Percentiles rank a stretch among this genome's conserved stretches.
Evolutionary conservation across 2,329 filamentous ascomycete species (phyloP).

Genomic region (Fusarium armeniacum): DNA sequence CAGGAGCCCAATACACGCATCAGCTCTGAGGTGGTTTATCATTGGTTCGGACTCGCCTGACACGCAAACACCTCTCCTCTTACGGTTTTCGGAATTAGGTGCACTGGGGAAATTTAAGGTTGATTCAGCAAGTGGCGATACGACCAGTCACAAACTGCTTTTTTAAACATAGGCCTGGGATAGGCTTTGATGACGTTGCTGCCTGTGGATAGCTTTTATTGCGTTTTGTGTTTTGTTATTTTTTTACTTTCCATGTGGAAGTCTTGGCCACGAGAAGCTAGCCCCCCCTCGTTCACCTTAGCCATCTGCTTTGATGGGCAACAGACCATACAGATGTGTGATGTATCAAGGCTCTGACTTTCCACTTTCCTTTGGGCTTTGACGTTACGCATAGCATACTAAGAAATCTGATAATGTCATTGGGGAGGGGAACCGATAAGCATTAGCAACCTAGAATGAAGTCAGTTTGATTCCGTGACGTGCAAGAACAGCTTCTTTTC

Average conservation of each 20-base stretch:
- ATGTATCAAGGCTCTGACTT: slow-evolving; percentile 35
- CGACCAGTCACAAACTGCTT: slow-evolving; percentile 52
- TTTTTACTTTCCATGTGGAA: slow-evolving; percentile 37
- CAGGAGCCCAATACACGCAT: slow-evolving; percentile 37
- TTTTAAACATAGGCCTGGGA: slow-evolving; percentile 47
- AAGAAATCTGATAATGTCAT: slow-evolving; percentile 31
- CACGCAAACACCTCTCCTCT: slow-evolving; percentile 44
- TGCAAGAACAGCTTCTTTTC: slow-evolving; percentile 6
- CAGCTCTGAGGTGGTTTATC: slow-evolving; percentile 43
- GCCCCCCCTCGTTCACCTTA: slow-evolving; percentile 26
- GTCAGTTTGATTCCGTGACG: slow-evolving; percentile 32
- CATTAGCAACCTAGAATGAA: slow-evolving; percentile 40
- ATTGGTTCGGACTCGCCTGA: slow-evolving; percentile 49
- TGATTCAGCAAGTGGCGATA: slow-evolving; percentile 53
- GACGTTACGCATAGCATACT: slow-evolving; percentile 28
- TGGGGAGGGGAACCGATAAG: slow-evolving; percentile 22
- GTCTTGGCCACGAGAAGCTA: slow-evolving; percentile 48
- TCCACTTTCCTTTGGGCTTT: slow-evolving; percentile 30
- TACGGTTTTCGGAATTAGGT: slow-evolving; percentile 46
- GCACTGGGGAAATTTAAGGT: slow-evolving; percentile 51
- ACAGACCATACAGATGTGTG: slow-evolving; percentile 47
- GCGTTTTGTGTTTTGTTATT: slow-evolving; percentile 31
- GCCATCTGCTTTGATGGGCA: slow-evolving; percentile 44
- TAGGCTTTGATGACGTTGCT: slow-evolving; percentile 50
- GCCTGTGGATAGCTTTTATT: slow-evolving; percentile 49